Evolutionary conservation across 164 flowering plant species (phyloP).

Genomic region (Pachysandra terminalis): DNA sequence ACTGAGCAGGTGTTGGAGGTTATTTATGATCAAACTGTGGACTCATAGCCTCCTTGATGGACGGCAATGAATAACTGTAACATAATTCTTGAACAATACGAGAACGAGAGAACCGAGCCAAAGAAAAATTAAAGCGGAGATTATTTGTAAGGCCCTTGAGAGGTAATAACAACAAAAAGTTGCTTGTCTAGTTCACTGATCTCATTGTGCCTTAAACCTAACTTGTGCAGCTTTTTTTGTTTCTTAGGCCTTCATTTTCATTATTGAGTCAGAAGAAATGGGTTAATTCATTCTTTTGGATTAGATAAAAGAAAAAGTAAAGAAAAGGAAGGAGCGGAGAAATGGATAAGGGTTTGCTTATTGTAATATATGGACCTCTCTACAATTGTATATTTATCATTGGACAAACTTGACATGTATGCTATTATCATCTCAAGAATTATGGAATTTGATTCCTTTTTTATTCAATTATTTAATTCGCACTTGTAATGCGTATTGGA

Average conservation of each 20-base stretch:
- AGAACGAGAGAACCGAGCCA: constrained; percentile 30
- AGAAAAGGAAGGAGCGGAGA: no score
- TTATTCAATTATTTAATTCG: no score
- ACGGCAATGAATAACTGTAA: constrained; percentile 79
- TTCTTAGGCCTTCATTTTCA: background rate
- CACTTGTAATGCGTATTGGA: no score
- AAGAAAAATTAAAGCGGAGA: constrained; percentile 17
- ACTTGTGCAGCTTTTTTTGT: background rate
- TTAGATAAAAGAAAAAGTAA: background rate
- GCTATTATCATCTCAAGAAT: no score
- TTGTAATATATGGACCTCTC: no score
- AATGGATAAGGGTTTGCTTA: no score
- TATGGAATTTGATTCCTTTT: no score
- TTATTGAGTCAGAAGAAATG: background rate
- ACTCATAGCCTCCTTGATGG: constrained; percentile 93
- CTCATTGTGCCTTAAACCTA: background rate
- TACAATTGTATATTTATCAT: no score
- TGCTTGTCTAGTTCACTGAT: background rate
- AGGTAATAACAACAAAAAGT: background rate
- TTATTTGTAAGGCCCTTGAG: background rate
- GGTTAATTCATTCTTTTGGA: constrained; percentile 1
- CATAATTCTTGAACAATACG: constrained; percentile 47
- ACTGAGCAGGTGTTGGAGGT: constrained; percentile 87
- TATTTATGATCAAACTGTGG: constrained; percentile 95
- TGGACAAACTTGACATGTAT: no score